Evolutionary conservation across 2,329 filamentous ascomycete genomes (phyloP).

Genomic region (Domatiomyces globalis): DNA sequence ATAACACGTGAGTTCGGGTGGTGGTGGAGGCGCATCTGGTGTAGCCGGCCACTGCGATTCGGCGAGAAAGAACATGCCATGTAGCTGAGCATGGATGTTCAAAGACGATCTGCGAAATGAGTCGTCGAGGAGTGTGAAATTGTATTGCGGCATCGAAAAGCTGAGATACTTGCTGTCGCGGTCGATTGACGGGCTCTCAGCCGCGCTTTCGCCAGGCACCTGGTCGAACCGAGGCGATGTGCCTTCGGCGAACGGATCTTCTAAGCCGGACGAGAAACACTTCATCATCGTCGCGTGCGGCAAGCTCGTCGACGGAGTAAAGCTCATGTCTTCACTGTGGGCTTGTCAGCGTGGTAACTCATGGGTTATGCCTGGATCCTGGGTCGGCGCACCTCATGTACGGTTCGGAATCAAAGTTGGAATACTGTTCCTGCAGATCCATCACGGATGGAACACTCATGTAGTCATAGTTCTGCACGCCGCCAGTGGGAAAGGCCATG

Average conservation of each 20-base stretch:
- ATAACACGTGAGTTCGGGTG: conserved; percentile 83
- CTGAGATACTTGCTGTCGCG: conserved; percentile 58
- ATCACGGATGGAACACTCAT: conserved; percentile 37
- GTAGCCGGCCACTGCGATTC: conserved; percentile 49
- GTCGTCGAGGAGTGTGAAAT: conserved; percentile 47
- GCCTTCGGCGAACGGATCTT: conserved; percentile 39
- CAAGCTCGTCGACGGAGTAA: conserved; percentile 30
- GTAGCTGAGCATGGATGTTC: conserved; percentile 47
- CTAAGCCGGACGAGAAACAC: conserved; percentile 34
- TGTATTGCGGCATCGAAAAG: conserved; percentile 52
- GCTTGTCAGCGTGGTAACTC: conserved; percentile 4
- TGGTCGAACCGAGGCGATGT: conserved; percentile 31
- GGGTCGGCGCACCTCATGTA: conserved; percentile 39
- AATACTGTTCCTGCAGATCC: conserved; percentile 44
- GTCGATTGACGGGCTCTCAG: conserved; percentile 45
- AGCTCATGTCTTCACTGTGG: conserved; percentile 37
- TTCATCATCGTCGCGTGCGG: conserved; percentile 29
- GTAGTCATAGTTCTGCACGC: conserved; percentile 35
- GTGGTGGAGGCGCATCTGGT: conserved; percentile 37
- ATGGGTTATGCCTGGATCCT: conserved; percentile 1
- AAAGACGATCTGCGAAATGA: conserved; percentile 42
- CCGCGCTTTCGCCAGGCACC: conserved; percentile 29
- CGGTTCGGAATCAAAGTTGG: conserved; percentile 46
- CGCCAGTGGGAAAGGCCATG: conserved; percentile 35
- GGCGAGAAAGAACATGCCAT: conserved; percentile 56